A percentile compares a stretch with the other conserved stretches of the same genome.
These are phyloP conservation scores for Magnaporthiopsis incrustans DNA, from an alignment of 2,329 filamentous ascomycete species.

Conservation along the genomic window DNA sequence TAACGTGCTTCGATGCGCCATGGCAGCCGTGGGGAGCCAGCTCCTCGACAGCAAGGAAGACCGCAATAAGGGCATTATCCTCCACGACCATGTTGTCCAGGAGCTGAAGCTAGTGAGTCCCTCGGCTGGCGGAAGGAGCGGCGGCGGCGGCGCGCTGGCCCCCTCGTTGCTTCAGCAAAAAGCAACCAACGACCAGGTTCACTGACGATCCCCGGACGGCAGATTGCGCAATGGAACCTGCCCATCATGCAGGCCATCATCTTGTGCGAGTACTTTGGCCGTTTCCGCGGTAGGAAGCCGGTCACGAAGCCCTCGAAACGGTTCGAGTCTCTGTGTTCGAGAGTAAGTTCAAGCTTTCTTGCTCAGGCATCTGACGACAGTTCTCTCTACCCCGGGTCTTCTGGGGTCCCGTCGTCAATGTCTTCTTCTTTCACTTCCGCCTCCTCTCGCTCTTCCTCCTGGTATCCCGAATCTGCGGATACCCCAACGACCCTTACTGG, in stretches of 20 bases:
- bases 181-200: slow-evolving; percentile 8
- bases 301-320: slow-evolving; percentile 37
- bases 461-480: slow-evolving; percentile 3
- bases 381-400: slow-evolving; percentile 23
- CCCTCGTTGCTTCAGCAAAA: neutral
- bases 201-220: slow-evolving; percentile 1
- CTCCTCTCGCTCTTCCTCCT: slow-evolving; percentile 16
- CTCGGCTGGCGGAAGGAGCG: neutral
- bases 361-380: slow-evolving; percentile 22
- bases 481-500: slow-evolving; percentile 4
- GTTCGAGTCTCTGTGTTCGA: slow-evolving; percentile 44
- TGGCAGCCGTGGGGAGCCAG: slow-evolving; percentile 50
- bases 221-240: slow-evolving; percentile 42
- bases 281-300: slow-evolving; percentile 45
- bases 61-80: slow-evolving; percentile 38
- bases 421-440: slow-evolving; percentile 17
- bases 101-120: slow-evolving; percentile 41
- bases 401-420: slow-evolving; percentile 10
- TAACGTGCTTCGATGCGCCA: slow-evolving; percentile 41
- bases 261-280: slow-evolving; percentile 46
- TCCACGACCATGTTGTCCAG: slow-evolving; percentile 44
- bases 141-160: neutral
- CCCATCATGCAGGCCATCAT: slow-evolving; percentile 45
- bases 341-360: slow-evolving; percentile 38
- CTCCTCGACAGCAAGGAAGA: slow-evolving; percentile 39